Evolutionary conservation across 129 eudicot species (phyloP).

Genomic region (Arctium minus): DNA sequence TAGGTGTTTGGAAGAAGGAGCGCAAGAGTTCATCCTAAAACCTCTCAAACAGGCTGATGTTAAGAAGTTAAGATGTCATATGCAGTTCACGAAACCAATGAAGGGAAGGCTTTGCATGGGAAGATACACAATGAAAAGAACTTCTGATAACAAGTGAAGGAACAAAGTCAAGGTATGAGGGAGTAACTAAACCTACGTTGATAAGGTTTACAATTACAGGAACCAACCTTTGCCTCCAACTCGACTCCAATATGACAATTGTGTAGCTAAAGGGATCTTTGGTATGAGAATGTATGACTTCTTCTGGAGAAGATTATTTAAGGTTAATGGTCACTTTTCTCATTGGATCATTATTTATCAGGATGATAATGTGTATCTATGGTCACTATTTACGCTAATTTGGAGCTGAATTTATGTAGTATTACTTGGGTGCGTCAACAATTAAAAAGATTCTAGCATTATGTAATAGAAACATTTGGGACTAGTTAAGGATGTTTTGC

Average conservation of each 20-base stretch:
- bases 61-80: slow-evolving; percentile 56
- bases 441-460: slow-evolving; percentile 1
- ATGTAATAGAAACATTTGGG: slow-evolving; percentile 18
- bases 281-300: background rate
- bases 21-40: slow-evolving; percentile 69
- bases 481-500: slow-evolving; percentile 3
- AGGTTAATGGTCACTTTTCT: background rate
- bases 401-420: background rate
- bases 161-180: background rate
- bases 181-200: background rate
- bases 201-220: background rate
- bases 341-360: background rate
- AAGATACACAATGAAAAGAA: slow-evolving; percentile 12
- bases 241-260: slow-evolving; percentile 1
- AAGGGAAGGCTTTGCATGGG: slow-evolving; percentile 46
- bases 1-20: slow-evolving; percentile 87
- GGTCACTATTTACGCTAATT: background rate
- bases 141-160: background rate
- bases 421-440: background rate
- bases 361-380: slow-evolving; percentile 1
- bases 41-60: slow-evolving; percentile 76
- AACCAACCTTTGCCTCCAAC: background rate
- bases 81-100: slow-evolving; percentile 26
- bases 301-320: background rate
- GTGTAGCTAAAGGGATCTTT: background rate